phyloP scores from a whole-genome alignment of 2,329 filamentous ascomycete genomes.

The Aspergillus brunneoviolaceus region DNA sequence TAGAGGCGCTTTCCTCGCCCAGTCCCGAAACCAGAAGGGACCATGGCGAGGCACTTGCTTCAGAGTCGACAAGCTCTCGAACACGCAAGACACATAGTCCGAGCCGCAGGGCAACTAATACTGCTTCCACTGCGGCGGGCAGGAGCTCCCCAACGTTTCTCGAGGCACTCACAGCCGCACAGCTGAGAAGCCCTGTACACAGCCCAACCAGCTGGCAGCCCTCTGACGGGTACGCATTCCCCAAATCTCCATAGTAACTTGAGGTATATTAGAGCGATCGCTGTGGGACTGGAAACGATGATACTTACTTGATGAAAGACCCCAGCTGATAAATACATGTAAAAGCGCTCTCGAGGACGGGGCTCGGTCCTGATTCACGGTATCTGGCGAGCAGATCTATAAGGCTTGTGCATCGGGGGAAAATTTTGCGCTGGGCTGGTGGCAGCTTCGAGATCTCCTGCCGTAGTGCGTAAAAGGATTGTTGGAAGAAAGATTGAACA shows the following conservation, averaged over 20 bases:
- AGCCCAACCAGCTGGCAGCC: conserved; percentile 40
- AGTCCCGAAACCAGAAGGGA: conserved; percentile 43
- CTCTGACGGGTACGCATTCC: conserved; percentile 42
- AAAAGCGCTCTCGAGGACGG: conserved; percentile 45
- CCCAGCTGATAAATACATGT: conserved; percentile 46
- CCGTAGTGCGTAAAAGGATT: conserved; percentile 43
- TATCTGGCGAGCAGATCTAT: conserved; percentile 39
- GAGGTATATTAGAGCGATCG: conserved; percentile 16
- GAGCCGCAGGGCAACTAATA: conserved; percentile 46
- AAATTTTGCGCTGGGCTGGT: conserved; percentile 34
- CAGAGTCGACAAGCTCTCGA: conserved; percentile 36
- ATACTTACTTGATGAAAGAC: conserved; percentile 45
- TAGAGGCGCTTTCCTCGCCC: conserved; percentile 30
- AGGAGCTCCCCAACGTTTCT: conserved; percentile 45
- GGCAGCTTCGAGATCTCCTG: conserved; percentile 40
- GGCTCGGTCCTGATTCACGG: conserved; percentile 34
- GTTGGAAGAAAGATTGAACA: conserved; percentile 44
- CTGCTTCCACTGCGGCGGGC: conserved; percentile 42
- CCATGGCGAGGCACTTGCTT: conserved; percentile 37
- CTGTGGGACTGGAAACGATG: background rate
- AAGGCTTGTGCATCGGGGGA: conserved; percentile 43
- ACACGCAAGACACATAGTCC: conserved; percentile 43
- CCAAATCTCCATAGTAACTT: conserved; percentile 45
- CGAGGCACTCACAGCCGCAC: conserved; percentile 41
- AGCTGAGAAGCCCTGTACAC: conserved; percentile 45